A percentile compares a stretch with the other conserved stretches of the same genome.
Conservation (phyloP, 306 rosid species). For the Purshia tridentata region DNA sequence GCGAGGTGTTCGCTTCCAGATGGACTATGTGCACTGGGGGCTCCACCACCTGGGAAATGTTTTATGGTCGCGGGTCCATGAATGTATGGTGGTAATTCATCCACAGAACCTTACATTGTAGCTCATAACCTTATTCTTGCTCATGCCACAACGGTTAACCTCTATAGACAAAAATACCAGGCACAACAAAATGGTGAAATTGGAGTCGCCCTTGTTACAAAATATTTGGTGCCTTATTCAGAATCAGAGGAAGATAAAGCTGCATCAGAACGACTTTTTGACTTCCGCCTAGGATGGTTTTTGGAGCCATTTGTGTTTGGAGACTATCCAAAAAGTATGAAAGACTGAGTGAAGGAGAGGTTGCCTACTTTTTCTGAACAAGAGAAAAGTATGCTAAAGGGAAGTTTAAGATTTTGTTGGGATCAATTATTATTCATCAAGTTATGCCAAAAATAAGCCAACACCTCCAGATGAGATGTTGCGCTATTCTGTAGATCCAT, state of each 20-base stretch:
- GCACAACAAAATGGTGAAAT: conserved; percentile 43
- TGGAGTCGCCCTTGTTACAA: conserved; percentile 30
- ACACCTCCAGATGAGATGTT: not conserved
- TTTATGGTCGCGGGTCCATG: conserved; percentile 27
- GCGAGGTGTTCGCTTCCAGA: conserved; percentile 49
- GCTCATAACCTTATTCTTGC: conserved; percentile 38
- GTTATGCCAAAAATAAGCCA: conserved; percentile 13
- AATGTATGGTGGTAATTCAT: conserved; percentile 26
- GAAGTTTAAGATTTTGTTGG: conserved; percentile 34
- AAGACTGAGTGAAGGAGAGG: conserved; percentile 27
- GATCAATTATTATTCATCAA: conserved; percentile 36
- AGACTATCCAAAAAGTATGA: conserved; percentile 30
- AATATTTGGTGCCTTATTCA: conserved; percentile 27
- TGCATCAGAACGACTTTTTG: conserved; percentile 32
- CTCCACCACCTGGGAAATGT: conserved; percentile 40
- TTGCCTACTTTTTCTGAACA: conserved; percentile 27
- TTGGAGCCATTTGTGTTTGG: conserved; percentile 29
- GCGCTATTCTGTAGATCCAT: not conserved
- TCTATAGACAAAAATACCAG: too few relatives aligned
- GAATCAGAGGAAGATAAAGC: conserved; percentile 27
- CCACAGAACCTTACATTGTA: conserved; percentile 35
- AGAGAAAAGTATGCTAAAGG: conserved; percentile 21
- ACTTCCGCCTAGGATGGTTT: conserved; percentile 39
- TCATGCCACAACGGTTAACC: conserved; percentile 33
- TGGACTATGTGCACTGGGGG: conserved; percentile 34